Percentiles rank a stretch among this genome's conserved stretches.
Evolutionary conservation across 1,284 basidiomycete species (phyloP).

Genomic region (Tilletia indica): DNA sequence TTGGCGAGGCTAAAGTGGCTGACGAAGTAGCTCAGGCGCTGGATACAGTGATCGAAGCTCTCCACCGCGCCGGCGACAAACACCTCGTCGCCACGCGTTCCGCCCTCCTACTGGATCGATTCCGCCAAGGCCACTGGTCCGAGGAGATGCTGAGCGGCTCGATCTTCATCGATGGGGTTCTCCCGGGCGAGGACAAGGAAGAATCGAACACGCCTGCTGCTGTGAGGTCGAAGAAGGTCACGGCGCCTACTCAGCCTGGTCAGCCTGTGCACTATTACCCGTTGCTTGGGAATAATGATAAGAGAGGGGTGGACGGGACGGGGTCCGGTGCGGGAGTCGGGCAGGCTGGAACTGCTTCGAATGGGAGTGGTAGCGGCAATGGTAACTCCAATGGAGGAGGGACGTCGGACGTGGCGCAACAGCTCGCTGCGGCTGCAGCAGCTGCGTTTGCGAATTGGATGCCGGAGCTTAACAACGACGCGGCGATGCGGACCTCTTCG

Average conservation of each 20-base stretch:
- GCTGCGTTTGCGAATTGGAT: constrained; percentile 14
- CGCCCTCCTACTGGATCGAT: constrained; percentile 20
- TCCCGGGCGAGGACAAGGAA: constrained; percentile 24
- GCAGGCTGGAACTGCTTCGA: neutral
- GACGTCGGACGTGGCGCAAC: neutral
- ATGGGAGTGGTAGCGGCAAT: neutral
- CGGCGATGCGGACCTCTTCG: neutral
- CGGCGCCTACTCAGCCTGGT: neutral
- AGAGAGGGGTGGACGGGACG: neutral
- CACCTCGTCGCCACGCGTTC: constrained; percentile 20
- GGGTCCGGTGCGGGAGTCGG: neutral
- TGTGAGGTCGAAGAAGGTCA: neutral
- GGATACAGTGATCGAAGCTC: constrained; percentile 21
- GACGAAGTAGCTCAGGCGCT: constrained; percentile 19
- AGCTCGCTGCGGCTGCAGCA: constrained; percentile 5
- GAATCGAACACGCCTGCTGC: neutral
- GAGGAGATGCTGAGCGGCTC: constrained; percentile 23
- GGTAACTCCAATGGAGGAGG: neutral
- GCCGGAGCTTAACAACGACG: neutral
- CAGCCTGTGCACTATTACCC: constrained; percentile 11
- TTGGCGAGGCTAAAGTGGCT: constrained; percentile 13
- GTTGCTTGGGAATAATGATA: neutral
- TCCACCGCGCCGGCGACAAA: constrained; percentile 21
- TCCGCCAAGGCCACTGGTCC: constrained; percentile 20
- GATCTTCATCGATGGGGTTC: constrained; percentile 25